Percentiles rank a stretch among this genome's conserved stretches.
phyloP scores from a whole-genome alignment of 1,284 basidiomycete species.

The Cerrena zonata region DNA sequence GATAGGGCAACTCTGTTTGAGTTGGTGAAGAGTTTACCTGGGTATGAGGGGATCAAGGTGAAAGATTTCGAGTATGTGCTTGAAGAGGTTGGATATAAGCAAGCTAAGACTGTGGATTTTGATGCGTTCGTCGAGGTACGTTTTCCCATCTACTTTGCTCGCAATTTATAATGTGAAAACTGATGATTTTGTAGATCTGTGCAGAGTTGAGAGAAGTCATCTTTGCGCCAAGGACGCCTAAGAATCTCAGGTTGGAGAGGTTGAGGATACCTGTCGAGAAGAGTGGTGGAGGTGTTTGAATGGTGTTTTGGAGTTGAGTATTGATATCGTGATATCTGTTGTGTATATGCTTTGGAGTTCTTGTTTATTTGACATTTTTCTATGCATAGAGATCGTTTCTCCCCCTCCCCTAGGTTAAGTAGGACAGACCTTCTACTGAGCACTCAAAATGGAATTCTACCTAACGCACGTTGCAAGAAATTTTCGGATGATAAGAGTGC shows the following conservation, averaged over 20 bases:
- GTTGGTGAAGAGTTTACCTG: constrained; percentile 42
- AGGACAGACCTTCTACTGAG: too few relatives aligned
- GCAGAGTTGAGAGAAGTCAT: constrained; percentile 77
- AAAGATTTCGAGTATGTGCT: constrained; percentile 71
- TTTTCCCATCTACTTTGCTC: constrained; percentile 12
- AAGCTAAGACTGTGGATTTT: constrained; percentile 51
- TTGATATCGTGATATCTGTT: too few relatives aligned
- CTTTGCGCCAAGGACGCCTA: constrained; percentile 42
- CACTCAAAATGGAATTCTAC: too few relatives aligned
- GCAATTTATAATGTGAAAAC: not conserved
- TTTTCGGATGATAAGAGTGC: too few relatives aligned
- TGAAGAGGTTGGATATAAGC: constrained; percentile 66
- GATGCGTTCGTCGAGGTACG: constrained; percentile 79
- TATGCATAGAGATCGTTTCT: too few relatives aligned
- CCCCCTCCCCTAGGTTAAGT: too few relatives aligned
- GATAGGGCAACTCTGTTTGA: constrained; percentile 35
- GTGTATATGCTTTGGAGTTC: too few relatives aligned
- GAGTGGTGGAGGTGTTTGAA: constrained; percentile 76
- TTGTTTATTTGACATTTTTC: too few relatives aligned
- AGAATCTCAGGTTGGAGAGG: constrained; percentile 38
- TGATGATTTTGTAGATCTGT: constrained; percentile 50
- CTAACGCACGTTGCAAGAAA: too few relatives aligned
- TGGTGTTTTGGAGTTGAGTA: too few relatives aligned
- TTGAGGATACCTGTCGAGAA: constrained; percentile 77
- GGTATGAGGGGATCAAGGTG: constrained; percentile 46